These are phyloP conservation scores for Scheffersomyces segobiensis DNA, from an alignment of 1,139 yeast genomes.

Conservation along the genomic window DNA sequence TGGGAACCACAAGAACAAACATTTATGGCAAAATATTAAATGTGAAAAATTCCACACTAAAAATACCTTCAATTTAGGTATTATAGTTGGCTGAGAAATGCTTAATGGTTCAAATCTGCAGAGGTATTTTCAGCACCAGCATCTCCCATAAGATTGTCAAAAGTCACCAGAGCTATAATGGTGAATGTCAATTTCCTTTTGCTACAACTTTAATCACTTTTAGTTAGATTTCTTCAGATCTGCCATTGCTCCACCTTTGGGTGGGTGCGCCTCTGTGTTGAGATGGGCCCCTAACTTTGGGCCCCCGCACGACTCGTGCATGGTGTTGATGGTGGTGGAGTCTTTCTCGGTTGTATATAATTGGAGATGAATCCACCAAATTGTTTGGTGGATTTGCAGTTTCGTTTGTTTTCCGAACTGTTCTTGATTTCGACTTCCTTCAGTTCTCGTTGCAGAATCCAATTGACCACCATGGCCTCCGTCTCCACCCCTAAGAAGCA, in stretches of 20 bases:
- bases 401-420: background rate
- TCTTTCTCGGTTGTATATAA: background rate
- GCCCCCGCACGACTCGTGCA: background rate
- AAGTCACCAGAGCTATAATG: background rate
- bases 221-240: background rate
- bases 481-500: constrained; percentile 52
- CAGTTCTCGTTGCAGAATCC: background rate
- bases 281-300: background rate
- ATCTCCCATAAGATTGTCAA: background rate
- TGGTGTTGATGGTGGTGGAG: background rate
- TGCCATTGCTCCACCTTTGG: background rate
- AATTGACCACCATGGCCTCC: constrained; percentile 6
- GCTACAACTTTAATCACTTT: background rate
- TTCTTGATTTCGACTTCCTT: background rate
- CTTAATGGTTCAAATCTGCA: background rate
- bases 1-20: background rate
- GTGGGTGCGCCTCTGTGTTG: background rate
- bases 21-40: background rate
- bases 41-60: background rate
- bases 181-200: background rate
- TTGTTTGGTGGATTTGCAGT: background rate
- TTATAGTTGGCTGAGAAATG: background rate
- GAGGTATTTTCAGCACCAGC: background rate
- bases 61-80: background rate
- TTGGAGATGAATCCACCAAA: background rate